phyloP scores from a whole-genome alignment of 192 early-diverging fungal genomes.

The Umbelopsis ramanniana region DNA sequence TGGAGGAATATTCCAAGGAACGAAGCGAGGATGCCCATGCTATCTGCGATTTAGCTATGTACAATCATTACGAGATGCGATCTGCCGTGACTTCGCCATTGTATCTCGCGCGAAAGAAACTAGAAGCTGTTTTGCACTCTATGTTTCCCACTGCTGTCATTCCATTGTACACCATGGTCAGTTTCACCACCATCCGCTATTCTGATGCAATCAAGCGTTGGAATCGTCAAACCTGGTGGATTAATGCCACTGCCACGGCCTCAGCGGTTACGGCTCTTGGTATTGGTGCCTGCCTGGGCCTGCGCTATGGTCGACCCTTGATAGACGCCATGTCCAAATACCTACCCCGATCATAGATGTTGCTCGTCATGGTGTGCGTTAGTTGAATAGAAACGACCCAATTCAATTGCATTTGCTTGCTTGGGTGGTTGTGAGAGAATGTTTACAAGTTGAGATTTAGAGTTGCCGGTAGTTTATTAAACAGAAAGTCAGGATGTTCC shows the following conservation, averaged over 20 bases:
- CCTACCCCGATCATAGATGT: not conserved
- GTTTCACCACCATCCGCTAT: constrained; percentile 89
- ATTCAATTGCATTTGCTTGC: no score
- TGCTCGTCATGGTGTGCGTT: no score
- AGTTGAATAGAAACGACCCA: no score
- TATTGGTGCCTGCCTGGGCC: not conserved
- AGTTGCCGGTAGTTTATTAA: no score
- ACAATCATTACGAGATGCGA: constrained; percentile 97
- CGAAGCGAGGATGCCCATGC: constrained; percentile 80
- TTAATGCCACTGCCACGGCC: constrained; percentile 28
- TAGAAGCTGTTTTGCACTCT: constrained; percentile 80
- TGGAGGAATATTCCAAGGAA: constrained; percentile 72
- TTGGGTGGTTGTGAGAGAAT: no score
- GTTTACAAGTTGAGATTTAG: no score
- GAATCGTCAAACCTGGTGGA: constrained; percentile 56
- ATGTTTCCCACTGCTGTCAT: constrained; percentile 73
- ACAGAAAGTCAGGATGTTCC: no score
- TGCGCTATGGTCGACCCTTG: not conserved
- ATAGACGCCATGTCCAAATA: not conserved
- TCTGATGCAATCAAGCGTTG: constrained; percentile 61
- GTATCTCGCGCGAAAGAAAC: constrained; percentile 77
- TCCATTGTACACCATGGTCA: constrained; percentile 97
- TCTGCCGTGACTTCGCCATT: constrained; percentile 72
- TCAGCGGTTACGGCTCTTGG: not conserved
- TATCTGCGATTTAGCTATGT: constrained; percentile 91